Conservation (phyloP, 108 stramenopile species). For the Pseudonitzschia multiseries region DNA sequence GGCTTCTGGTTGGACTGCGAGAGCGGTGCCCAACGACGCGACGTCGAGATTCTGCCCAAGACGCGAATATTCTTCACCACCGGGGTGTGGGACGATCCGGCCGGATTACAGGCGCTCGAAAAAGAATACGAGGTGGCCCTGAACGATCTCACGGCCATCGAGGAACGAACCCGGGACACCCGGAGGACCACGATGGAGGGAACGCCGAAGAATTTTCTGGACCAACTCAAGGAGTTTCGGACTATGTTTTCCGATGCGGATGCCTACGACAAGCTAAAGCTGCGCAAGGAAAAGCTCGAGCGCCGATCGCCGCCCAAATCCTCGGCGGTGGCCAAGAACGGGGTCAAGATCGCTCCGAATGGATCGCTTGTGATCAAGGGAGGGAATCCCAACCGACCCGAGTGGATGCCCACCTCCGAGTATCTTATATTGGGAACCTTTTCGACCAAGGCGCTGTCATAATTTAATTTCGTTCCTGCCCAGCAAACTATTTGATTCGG, state of each 20-base stretch:
- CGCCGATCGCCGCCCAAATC: constrained; percentile 25
- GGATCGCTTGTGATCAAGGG: constrained; percentile 37
- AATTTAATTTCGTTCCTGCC: background rate
- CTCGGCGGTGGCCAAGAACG: constrained; percentile 20
- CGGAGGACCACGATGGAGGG: background rate
- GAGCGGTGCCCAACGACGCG: constrained; percentile 19
- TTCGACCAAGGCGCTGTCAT: constrained; percentile 16
- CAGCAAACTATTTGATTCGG: too few species aligned
- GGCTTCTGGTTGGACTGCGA: constrained; percentile 35
- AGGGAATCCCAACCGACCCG: constrained; percentile 12
- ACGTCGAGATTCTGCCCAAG: constrained; percentile 23
- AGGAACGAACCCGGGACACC: constrained; percentile 14
- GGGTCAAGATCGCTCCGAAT: constrained; percentile 34
- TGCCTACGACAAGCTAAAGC: constrained; percentile 14
- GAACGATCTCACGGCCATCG: constrained; percentile 1
- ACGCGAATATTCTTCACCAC: constrained; percentile 38
- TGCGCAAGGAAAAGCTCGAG: constrained; percentile 17
- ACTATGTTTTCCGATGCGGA: constrained; percentile 23
- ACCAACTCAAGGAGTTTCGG: constrained; percentile 9
- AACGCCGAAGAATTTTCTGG: background rate
- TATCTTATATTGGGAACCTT: constrained; percentile 38
- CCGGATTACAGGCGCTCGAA: background rate
- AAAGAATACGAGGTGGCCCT: constrained; percentile 20
- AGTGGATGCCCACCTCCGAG: constrained; percentile 31
- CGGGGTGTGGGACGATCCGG: constrained; percentile 33